These are phyloP conservation scores for Delitschia confertaspora DNA, from an alignment of 495 filamentous ascomycete species.

Conservation along the genomic window DNA sequence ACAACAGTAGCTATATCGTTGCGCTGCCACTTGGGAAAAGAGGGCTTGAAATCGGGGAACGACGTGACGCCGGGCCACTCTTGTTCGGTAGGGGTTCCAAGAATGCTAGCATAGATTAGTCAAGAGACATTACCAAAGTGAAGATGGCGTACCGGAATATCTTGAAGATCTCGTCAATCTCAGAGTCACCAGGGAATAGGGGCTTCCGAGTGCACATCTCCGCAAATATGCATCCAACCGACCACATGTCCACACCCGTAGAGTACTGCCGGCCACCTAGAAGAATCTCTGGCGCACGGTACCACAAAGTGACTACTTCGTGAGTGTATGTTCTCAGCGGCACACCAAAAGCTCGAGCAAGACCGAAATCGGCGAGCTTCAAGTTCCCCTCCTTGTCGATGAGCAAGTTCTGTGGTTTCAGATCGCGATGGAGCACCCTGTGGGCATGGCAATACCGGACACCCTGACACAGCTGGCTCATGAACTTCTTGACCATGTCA, in stretches of 20 bases:
- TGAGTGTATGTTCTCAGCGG: constrained; percentile 95
- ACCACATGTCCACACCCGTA: constrained; percentile 99
- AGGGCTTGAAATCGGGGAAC: constrained; percentile 94
- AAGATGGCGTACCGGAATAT: constrained; percentile 72
- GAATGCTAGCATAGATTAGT: constrained; percentile 46
- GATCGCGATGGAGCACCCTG: constrained; percentile 84
- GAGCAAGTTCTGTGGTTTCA: constrained; percentile 96
- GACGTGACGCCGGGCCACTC: constrained; percentile 94
- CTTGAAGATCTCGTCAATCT: constrained; percentile 99
- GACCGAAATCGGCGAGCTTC: constrained; percentile 95
- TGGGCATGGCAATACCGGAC: constrained; percentile 95
- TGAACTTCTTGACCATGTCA: constrained; percentile 94
- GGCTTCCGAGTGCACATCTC: constrained; percentile 99
- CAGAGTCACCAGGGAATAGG: constrained; percentile 93
- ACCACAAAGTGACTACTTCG: constrained; percentile 97
- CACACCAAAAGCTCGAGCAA: constrained; percentile 93
- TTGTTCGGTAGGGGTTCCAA: constrained; percentile 83
- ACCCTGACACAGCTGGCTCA: constrained; percentile 85
- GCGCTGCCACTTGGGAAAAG: constrained; percentile 92
- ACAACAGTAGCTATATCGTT: constrained; percentile 53
- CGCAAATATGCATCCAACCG: constrained; percentile 94
- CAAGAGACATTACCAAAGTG: not conserved
- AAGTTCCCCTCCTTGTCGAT: constrained; percentile 92
- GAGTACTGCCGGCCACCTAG: constrained; percentile 96
- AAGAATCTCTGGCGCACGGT: constrained; percentile 94